Base-by-base conservation (phyloP, 306 rosid genomes). In the Fagus crenata region DNA sequence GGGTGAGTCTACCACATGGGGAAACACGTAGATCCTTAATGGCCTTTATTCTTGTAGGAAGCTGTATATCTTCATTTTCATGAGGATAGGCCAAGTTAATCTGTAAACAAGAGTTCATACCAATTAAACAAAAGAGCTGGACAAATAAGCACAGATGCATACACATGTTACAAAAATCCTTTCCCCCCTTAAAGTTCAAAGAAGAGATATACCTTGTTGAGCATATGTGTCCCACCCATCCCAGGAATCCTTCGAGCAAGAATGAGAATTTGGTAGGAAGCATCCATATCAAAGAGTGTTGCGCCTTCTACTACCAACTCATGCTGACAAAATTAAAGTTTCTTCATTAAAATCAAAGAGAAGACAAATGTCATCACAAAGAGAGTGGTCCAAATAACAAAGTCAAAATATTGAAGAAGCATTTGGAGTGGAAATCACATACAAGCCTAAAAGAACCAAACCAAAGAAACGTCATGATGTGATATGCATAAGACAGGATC, bases 231-330 rank as follows among this genome's bases (percentile, higher is more conserved):
- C 51, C 77, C 77, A 73, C 67, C 68, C 67, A 73, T 37, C 31
- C 77, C 77, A 12, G 42, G 39, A 32, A 73, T 73, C 53, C 69
- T 73, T 42, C 77, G 69, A 73, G 69, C 78, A 60, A 75, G 78
- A 33, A 75, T 65, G 56, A 75, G 61, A 46, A 49, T 28, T 43
- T 60, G 58, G 61, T 31, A 75, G 6, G 59, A 75, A 60, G 58
- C 70, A 75, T 75, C 78, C 78, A 75, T 60, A 41, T 75, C 59
- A 60, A 75, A 75, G 40, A 42, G 43, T 51, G 70, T 8, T 75
- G 78, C 78, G 1, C 70, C 78, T 60, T 75, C 78, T 75, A 75
- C 78, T 14, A 28, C 78, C 71, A 75, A 15, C 70, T 75, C 59
- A 42, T 63, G 28, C 77, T 74, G 77, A 55, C 77, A 51, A 71